Percentiles rank a stretch among this genome's conserved stretches.
phyloP scores from a whole-genome alignment of 2,329 filamentous ascomycete species.

The Aspergillus novoparasiticus region DNA sequence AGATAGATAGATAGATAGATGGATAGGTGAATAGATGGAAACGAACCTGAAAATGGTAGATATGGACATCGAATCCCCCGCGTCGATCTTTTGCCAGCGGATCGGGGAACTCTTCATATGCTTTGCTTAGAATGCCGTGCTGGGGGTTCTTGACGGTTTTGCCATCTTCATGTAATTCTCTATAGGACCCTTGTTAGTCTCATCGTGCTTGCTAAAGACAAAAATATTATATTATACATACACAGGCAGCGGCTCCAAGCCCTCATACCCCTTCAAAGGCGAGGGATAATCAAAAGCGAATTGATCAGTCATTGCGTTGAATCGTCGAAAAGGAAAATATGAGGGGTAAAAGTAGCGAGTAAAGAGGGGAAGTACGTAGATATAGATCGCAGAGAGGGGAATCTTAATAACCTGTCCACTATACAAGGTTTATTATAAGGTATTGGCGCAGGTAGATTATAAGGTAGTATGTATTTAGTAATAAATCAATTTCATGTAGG shows the following conservation, averaged over 20 bases:
- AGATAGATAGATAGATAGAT: background rate
- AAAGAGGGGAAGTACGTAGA: background rate
- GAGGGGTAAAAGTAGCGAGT: background rate
- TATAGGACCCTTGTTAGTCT: conserved; percentile 23
- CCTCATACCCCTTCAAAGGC: conserved; percentile 56
- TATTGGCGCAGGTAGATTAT: background rate
- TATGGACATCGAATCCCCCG: conserved; percentile 83
- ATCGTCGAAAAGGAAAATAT: background rate
- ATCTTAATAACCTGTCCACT: no score
- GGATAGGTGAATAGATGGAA: background rate
- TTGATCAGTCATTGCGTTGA: conserved; percentile 50
- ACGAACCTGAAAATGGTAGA: conserved; percentile 71
- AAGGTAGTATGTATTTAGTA: background rate
- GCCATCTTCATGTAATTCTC: conserved; percentile 68
- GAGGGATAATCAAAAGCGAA: conserved; percentile 58
- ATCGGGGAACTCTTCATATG: conserved; percentile 70
- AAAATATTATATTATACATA: conserved; percentile 24
- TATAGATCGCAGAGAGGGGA: background rate
- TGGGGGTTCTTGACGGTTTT: conserved; percentile 75
- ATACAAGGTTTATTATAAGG: background rate
- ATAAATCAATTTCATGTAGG: background rate
- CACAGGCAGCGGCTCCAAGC: conserved; percentile 50
- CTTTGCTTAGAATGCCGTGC: conserved; percentile 61
- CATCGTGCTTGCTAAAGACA: background rate
- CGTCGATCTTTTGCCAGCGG: conserved; percentile 67